Conservation (phyloP, 2,329 filamentous ascomycete species). For the Penicillium glabrum region DNA sequence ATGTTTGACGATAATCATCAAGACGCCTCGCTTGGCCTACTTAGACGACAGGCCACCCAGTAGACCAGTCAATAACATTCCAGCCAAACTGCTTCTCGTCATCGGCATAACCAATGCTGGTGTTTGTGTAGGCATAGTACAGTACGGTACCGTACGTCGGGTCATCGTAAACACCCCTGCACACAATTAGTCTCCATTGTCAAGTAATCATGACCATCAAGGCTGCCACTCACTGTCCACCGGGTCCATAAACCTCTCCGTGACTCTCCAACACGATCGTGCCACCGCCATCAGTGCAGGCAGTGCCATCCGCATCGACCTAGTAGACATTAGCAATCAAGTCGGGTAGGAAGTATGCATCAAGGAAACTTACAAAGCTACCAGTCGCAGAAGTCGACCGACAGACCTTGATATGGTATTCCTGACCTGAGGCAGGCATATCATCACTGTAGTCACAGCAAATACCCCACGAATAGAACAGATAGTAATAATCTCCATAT, state of each 20-base stretch:
- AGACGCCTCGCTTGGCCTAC: neutral
- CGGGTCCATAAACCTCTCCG: conserved; percentile 62
- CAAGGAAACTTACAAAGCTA: conserved; percentile 47
- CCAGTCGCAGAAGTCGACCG: conserved; percentile 54
- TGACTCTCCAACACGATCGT: conserved; percentile 62
- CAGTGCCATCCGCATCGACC: conserved; percentile 54
- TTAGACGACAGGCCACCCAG: conserved; percentile 47
- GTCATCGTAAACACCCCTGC: conserved; percentile 32
- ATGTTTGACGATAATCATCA: neutral
- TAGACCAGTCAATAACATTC: conserved; percentile 46
- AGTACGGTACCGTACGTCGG: conserved; percentile 52
- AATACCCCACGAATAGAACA: conserved; percentile 62
- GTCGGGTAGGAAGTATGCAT: neutral
- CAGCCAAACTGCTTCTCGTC: conserved; percentile 48
- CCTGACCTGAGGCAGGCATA: conserved; percentile 55
- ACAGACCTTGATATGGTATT: conserved; percentile 68
- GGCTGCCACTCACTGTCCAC: conserved; percentile 57
- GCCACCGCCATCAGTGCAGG: conserved; percentile 59
- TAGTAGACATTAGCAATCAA: conserved; percentile 1
- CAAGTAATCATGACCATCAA: neutral
- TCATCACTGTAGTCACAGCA: conserved; percentile 60
- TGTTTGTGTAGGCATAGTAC: conserved; percentile 65
- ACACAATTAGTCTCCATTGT: conserved; percentile 1
- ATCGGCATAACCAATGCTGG: conserved; percentile 53
- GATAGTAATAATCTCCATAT: conserved; percentile 60